Percentiles rank a stretch among this genome's conserved stretches.
Evolutionary conservation across 352 stramenopile genomes (phyloP).

Genomic region (Phytopythium chamaehyphon): DNA sequence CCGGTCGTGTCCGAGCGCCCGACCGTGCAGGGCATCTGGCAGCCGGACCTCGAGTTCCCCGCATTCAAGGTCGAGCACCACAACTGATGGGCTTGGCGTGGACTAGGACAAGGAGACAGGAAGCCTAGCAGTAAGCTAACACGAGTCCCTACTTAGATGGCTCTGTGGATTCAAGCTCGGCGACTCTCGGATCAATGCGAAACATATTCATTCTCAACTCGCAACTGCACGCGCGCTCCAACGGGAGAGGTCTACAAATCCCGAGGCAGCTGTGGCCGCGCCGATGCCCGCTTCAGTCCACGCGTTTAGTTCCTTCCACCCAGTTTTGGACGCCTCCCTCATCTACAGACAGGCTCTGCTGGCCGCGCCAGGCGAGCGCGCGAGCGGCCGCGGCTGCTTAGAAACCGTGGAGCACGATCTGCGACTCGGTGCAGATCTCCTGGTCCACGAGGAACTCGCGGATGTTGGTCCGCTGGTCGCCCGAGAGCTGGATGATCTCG

Average conservation of each 20-base stretch:
- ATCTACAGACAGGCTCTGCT: neutral
- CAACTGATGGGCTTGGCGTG: slow-evolving; percentile 3
- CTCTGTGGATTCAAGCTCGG: neutral
- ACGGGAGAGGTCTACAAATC: too few species aligned
- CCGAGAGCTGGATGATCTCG: slow-evolving; percentile 99
- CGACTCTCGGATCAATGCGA: neutral
- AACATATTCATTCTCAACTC: slow-evolving; percentile 7
- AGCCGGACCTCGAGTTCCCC: slow-evolving; percentile 81
- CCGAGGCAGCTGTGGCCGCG: too few species aligned
- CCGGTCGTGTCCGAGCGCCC: slow-evolving; percentile 77
- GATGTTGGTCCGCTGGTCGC: slow-evolving; percentile 99
- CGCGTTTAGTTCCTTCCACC: neutral
- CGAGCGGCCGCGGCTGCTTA: slow-evolving; percentile 49
- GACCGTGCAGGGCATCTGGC: slow-evolving; percentile 85
- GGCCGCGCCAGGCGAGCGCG: neutral
- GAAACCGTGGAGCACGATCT: slow-evolving; percentile 98
- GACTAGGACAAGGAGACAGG: neutral
- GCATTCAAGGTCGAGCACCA: slow-evolving; percentile 80
- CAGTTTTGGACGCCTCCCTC: neutral
- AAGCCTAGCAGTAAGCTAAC: too few species aligned
- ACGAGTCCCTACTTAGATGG: neutral
- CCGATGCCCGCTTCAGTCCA: neutral
- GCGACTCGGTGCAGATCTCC: slow-evolving; percentile 96
- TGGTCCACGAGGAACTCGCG: slow-evolving; percentile 99
- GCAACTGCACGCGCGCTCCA: too few species aligned